Conservation (phyloP, 805 yeast genomes). For the Kazachstania viticola region DNA sequence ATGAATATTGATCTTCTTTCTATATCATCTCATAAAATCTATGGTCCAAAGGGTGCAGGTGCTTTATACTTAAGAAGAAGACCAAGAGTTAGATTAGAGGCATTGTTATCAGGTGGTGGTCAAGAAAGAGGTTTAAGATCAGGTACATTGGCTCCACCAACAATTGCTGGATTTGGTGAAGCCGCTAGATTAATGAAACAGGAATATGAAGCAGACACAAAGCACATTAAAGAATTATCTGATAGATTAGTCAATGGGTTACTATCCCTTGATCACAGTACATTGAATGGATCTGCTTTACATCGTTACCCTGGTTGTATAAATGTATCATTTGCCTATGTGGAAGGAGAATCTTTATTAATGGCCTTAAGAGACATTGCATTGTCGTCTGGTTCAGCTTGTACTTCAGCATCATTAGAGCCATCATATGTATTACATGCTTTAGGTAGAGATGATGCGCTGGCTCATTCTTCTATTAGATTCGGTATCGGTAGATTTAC, state of each 20-base stretch:
- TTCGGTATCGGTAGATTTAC: constrained; percentile 97
- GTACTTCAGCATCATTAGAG: constrained; percentile 96
- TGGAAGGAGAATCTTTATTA: constrained; percentile 93
- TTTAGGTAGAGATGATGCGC: constrained; percentile 93
- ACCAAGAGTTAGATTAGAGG: constrained; percentile 94
- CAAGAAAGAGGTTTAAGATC: constrained; percentile 97
- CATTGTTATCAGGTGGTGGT: constrained; percentile 94
- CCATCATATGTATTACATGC: constrained; percentile 96
- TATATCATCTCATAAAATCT: constrained; percentile 89
- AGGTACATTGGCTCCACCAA: constrained; percentile 95
- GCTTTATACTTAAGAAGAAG: constrained; percentile 93
- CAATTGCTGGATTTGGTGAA: constrained; percentile 93
- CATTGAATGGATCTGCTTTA: constrained; percentile 71
- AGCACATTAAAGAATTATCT: constrained; percentile 61
- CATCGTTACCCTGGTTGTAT: constrained; percentile 88
- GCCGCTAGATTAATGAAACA: constrained; percentile 75
- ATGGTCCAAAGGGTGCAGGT: constrained; percentile 97
- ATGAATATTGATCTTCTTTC: constrained; percentile 89
- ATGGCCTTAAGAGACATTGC: constrained; percentile 98
- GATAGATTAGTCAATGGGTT: constrained; percentile 61
- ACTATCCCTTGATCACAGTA: constrained; percentile 76
- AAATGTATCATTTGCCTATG: constrained; percentile 90
- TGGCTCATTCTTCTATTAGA: constrained; percentile 96
- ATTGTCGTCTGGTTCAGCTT: constrained; percentile 91
- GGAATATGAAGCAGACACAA: constrained; percentile 65